Evolutionary conservation across 306 rosid species (phyloP), one percentile per base, ranked within the genome.

Genomic region (Quercus ilex): DNA sequence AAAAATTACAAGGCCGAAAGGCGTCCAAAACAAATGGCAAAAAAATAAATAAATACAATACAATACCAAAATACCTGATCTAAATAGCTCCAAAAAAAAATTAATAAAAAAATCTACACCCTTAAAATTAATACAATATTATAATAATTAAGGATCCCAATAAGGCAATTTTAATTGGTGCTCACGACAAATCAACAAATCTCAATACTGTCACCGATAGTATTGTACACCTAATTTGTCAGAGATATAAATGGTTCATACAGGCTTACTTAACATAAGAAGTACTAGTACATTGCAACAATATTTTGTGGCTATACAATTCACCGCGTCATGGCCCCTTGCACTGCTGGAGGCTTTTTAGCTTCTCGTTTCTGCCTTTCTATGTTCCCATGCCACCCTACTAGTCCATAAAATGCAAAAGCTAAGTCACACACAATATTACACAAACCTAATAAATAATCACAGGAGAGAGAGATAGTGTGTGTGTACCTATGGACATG

Each of bases 381-480:
- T 49, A 74, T 81, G 69, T 89, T 89, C 15, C 86, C 91, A 38
- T 87, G 82, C 91, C 92, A 87, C n/a, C 92, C 92, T 78, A 26
- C 92, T 78, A 26, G 20, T 46, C 71, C 71, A 35, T 10, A 3
- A 67, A 67, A 17, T 21, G 17, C 20, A 67, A 18, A 33, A 67
- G 21, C 25, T 3, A 18, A 2, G 13, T 33, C 71, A 19, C 17
- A 26, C 35, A 28, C 11, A 31, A 28, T 14, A 14, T n/a, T 28
- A 11, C 17, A 12, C 19, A 64, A 4, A 11, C 17, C 28, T 17
- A 52, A 23, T 17, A 21, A 49, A 30, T 7, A 30, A 53, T 14
- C 6, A 15, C 6, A 12, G 11, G 25, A n/a, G 65, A 7, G 77
- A 55, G 77, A 28, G 51, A 55, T 51, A 55, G 46, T 28, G n/a